Evolutionary conservation across 345 rosid species (phyloP).

Genomic region (Luvunga scandens): DNA sequence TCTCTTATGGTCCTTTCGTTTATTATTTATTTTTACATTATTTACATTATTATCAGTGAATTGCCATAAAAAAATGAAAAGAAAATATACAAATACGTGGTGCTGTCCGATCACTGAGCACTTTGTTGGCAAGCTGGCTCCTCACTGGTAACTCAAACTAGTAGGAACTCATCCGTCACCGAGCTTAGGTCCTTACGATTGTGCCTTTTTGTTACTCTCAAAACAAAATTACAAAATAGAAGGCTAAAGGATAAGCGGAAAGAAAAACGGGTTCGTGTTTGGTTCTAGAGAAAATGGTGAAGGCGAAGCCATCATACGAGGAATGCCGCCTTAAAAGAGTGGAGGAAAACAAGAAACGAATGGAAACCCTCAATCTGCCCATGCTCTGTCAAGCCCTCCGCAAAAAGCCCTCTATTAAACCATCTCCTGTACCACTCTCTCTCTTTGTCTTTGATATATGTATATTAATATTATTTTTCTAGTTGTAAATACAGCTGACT

Average conservation of each 20-base stretch:
- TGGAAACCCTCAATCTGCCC: constrained; percentile 79
- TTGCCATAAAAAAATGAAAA: background rate
- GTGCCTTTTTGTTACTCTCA: background rate
- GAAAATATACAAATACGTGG: background rate
- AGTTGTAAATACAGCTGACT: background rate
- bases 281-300: constrained; percentile 32
- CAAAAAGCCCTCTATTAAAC: constrained; percentile 30
- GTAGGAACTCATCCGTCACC: constrained; percentile 31
- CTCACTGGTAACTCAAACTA: background rate
- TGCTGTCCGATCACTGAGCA: background rate
- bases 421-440: constrained; percentile 40
- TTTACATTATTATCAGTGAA: background rate
- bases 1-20: no score
- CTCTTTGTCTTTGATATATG: background rate
- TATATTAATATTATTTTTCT: no score
- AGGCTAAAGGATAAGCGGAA: no score
- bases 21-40: no score
- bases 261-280: background rate
- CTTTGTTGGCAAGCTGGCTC: background rate
- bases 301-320: constrained; percentile 44
- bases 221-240: no score
- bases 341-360: constrained; percentile 79
- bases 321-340: constrained; percentile 54
- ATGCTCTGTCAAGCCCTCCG: constrained; percentile 53
- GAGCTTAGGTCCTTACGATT: background rate